Conservation (phyloP, 164 flowering plant species). For the Macadamia integrifolia region DNA sequence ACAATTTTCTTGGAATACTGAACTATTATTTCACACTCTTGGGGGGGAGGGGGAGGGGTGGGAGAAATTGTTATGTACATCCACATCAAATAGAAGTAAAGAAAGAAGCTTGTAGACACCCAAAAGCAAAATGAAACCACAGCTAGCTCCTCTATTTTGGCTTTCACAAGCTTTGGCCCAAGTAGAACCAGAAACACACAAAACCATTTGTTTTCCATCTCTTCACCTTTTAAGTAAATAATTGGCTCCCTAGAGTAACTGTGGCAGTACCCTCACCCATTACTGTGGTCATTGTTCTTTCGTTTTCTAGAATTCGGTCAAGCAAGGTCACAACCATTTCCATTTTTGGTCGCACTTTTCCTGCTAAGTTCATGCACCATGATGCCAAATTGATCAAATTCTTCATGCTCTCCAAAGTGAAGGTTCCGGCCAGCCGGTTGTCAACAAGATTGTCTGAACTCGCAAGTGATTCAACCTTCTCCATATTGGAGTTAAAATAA, state of each 20-base stretch:
- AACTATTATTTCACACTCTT: constrained; percentile 3
- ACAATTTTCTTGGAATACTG: not conserved
- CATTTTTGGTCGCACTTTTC: constrained; percentile 46
- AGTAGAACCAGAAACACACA: no score
- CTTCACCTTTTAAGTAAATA: constrained; percentile 33
- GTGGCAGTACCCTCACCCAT: constrained; percentile 54
- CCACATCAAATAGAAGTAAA: not conserved
- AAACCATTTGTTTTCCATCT: not conserved
- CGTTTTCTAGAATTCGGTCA: constrained; percentile 51
- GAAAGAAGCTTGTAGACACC: constrained; percentile 3
- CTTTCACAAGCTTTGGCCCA: not conserved
- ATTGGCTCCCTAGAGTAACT: constrained; percentile 52
- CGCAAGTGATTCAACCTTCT: constrained; percentile 45
- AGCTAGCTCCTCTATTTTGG: not conserved
- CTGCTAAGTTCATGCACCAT: constrained; percentile 43
- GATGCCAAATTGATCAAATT: constrained; percentile 44
- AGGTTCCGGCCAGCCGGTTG: constrained; percentile 40
- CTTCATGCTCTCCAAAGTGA: constrained; percentile 51
- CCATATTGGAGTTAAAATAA: constrained; percentile 4
- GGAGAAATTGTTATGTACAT: constrained; percentile 6
- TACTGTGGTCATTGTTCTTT: constrained; percentile 50
- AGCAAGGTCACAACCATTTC: constrained; percentile 43
- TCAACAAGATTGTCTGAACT: constrained; percentile 41
- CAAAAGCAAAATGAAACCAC: constrained; percentile 4
- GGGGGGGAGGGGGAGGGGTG: no score